phyloP scores from a whole-genome alignment of 305 asterid species.

The Fraxinus ornus region DNA sequence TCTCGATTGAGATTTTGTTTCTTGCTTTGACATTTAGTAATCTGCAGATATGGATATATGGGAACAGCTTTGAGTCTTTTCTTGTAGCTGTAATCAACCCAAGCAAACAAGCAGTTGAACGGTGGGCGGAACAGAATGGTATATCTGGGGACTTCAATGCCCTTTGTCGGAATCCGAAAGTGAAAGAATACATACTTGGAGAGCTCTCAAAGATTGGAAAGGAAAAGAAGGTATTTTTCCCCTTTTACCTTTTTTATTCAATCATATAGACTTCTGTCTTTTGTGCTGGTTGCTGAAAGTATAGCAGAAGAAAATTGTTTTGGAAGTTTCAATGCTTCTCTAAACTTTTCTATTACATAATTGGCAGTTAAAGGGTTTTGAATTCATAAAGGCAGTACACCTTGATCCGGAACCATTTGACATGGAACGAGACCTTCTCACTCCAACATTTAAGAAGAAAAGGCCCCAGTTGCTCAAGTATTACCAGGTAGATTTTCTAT shows the following conservation, averaged over 20 bases:
- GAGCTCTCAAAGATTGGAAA: constrained; percentile 68
- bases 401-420: constrained; percentile 89
- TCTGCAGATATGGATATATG: constrained; percentile 85
- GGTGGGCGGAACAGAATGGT: constrained; percentile 69
- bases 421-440: constrained; percentile 87
- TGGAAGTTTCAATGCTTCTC: constrained; percentile 7
- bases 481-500: constrained; percentile 60
- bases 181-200: constrained; percentile 64
- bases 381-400: constrained; percentile 73
- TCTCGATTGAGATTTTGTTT: constrained; percentile 3
- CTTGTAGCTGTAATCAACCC: constrained; percentile 86
- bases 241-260: not conserved
- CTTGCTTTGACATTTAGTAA: constrained; percentile 3
- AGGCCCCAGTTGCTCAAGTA: constrained; percentile 84
- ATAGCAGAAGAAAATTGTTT: not conserved
- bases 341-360: constrained; percentile 7
- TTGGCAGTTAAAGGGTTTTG: constrained; percentile 88
- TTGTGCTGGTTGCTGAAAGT: not conserved
- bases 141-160: constrained; percentile 63
- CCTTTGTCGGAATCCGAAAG: constrained; percentile 61
- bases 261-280: not conserved
- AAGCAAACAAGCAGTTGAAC: constrained; percentile 54
- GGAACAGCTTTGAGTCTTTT: constrained; percentile 87
- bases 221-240: constrained; percentile 69
- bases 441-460: constrained; percentile 91